Base-by-base conservation (phyloP, 441 rosid genomes). In the Hypseocharis bilobata region DNA sequence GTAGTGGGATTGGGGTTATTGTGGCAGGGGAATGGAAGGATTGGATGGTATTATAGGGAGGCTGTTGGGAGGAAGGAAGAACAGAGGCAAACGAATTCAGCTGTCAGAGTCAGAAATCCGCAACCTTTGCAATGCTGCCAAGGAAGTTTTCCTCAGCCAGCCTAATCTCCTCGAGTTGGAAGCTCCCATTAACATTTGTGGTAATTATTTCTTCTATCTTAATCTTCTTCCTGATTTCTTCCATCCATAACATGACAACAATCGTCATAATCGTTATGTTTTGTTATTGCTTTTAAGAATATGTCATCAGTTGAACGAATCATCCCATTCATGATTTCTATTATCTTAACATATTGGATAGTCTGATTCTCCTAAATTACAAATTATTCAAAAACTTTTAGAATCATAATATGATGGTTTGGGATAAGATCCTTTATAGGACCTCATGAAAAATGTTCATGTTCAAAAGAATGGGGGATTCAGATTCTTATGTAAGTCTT, bases 161-260 rank as follows among this genome's bases (percentile, higher is more conserved):
- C 86, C 86, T 49, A 73, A 60, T 68, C 83, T 84, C 62, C 85
- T 84, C 47, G 79, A 82, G 61, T 28, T 82, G 16, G 76, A 75
- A 63, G 86, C 88, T 63, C 86, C 86, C 66, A 72, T 84, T 59
- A 82, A 82, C 71, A 77, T 84, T 36, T 84, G 86, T 58, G 88
- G 85, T 83, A 76, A 20, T 13, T 29, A 22, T 28, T n/a, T 29
- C 14, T 27, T 2, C 23, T 23, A 54, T 0, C 22, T 3, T 36
- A 26, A 26, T 45, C n/a, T 0, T 2, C 10, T 29, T 32, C 14
- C 60, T 3, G 44, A 4, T 3, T 26, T 49, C 25, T 51, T 64
- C 60, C 52, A 6, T 4, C n/a, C n/a, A n/a, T n/a, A n/a, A n/a
- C n/a, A n/a, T n/a, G n/a, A n/a, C n/a, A n/a, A n/a, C n/a, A n/a